Base-by-base conservation (phyloP, 1,284 basidiomycete species). In the Boletellus deceptivus region DNA sequence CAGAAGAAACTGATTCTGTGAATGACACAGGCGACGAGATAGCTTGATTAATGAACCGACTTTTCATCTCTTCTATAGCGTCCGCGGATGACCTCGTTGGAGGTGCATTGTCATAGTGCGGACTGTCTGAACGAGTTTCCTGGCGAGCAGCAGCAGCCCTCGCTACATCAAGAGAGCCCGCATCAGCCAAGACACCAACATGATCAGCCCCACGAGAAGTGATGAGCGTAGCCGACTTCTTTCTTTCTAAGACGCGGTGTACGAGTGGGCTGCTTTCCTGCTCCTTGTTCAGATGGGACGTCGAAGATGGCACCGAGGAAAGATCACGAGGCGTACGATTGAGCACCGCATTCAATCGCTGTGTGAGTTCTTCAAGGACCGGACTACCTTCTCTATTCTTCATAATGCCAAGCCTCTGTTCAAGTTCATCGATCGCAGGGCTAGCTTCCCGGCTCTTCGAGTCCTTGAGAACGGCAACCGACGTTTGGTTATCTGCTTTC, bases 61-160 rank as follows among this genome's bases (percentile, higher is more conserved):
- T 73, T 67, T 84, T 86, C 80, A 85, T 83, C 58, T 83, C 79
- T 59, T 82, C 78, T 42, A 84, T 72, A 4, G 82, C 80, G 14
- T 81, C 79, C 24, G 71, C 64, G 3, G 76, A 76, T 6, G 76
- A 71, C 35, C 56, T 50, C 8, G 43, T 56, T 5, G 51, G 62
- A n/a, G 71, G 67, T 27, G 57, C 55, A 40, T 57, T 49, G 38
- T 61, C 69, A 46, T 33, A 48, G 27, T 34, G 41, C 24, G 44
- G 22, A 31, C 25, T 50, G 8, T 48, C 58, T 25, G 45, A 24
- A 22, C 33, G 44, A 20, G 34, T 46, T 35, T 38, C 34, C 27
- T 50, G 54, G 49, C 18, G 43, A 10, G 43, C 41, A 29, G 44
- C 36, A 24, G 46, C 43, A 31, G 38, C 33, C 45, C 25, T 51